Conservation (phyloP, 2,329 filamentous ascomycete species). For the Fusarium vanettenii region DNA sequence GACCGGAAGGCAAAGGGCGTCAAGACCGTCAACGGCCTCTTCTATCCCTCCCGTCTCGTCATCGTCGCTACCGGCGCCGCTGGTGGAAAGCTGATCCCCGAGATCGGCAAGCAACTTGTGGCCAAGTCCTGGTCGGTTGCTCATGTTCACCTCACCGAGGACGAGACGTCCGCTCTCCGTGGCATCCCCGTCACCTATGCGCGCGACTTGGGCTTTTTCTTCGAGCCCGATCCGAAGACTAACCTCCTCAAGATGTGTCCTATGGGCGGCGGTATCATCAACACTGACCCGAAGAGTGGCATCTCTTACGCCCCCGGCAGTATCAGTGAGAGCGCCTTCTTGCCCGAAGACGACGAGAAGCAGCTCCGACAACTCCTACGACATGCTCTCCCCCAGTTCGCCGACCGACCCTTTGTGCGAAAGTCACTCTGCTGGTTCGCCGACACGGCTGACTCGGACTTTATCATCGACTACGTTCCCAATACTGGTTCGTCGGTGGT, state of each 20-base stretch:
- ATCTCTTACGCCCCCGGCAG: slow-evolving; percentile 52
- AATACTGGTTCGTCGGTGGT: slow-evolving; percentile 58
- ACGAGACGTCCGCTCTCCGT: slow-evolving; percentile 64
- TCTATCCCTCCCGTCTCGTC: slow-evolving; percentile 50
- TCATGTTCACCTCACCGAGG: slow-evolving; percentile 66
- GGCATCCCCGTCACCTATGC: slow-evolving; percentile 71
- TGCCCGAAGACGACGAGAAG: slow-evolving; percentile 64
- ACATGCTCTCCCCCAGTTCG: slow-evolving; percentile 63
- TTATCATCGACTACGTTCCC: slow-evolving; percentile 69
- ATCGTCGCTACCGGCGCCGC: slow-evolving; percentile 66
- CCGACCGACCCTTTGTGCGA: slow-evolving; percentile 66
- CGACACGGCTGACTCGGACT: slow-evolving; percentile 70
- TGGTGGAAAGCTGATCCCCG: slow-evolving; percentile 58
- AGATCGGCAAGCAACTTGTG: slow-evolving; percentile 60
- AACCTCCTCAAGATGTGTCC: slow-evolving; percentile 70
- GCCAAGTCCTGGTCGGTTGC: slow-evolving; percentile 70
- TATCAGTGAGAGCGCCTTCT: slow-evolving; percentile 55
- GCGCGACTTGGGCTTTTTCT: slow-evolving; percentile 73
- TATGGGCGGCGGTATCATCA: slow-evolving; percentile 67
- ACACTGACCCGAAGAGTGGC: slow-evolving; percentile 48
- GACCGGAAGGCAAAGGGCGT: slow-evolving; percentile 24
- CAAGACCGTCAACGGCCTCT: slow-evolving; percentile 18
- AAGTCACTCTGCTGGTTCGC: slow-evolving; percentile 73
- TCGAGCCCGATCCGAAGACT: slow-evolving; percentile 70
- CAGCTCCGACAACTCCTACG: slow-evolving; percentile 62